Conservation (phyloP, 176 grass and related monocot genomes). For the Aegilops sharonensis region DNA sequence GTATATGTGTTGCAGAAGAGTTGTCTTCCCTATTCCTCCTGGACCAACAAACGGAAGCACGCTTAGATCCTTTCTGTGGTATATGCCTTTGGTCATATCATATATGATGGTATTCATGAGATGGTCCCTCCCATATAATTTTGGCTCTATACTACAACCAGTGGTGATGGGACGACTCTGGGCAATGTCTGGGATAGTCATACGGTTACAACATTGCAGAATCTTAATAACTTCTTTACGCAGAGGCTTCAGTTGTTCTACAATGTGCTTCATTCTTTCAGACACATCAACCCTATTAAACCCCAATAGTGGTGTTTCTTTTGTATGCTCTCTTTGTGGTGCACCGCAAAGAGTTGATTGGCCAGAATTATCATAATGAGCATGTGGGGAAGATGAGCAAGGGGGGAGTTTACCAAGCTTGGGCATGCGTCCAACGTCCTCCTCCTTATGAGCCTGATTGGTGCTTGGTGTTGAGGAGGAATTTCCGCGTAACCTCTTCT, state of each 20-base stretch:
- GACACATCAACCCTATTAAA: not conserved
- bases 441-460: too few relatives aligned
- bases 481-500: too few relatives aligned
- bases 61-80: not conserved
- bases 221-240: too few relatives aligned
- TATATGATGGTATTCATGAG: too few relatives aligned
- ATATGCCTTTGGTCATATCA: not conserved
- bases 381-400: not conserved
- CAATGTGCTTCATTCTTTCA: too few relatives aligned
- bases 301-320: not conserved
- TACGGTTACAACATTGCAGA: not conserved
- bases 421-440: not conserved
- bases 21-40: constrained; percentile 46
- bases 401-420: not conserved
- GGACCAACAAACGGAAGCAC: constrained; percentile 39
- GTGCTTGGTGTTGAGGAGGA: too few relatives aligned
- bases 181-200: not conserved
- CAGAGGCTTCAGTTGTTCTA: too few relatives aligned
- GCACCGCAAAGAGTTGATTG: not conserved
- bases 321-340: not conserved
- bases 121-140: too few relatives aligned
- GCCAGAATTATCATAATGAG: not conserved
- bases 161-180: not conserved
- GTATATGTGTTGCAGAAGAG: constrained; percentile 35
- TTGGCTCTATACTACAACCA: too few relatives aligned